Evolutionary conservation across 164 flowering plant species (phyloP), one percentile per base, ranked within the genome.

Genomic region (Vitis rupestris): DNA sequence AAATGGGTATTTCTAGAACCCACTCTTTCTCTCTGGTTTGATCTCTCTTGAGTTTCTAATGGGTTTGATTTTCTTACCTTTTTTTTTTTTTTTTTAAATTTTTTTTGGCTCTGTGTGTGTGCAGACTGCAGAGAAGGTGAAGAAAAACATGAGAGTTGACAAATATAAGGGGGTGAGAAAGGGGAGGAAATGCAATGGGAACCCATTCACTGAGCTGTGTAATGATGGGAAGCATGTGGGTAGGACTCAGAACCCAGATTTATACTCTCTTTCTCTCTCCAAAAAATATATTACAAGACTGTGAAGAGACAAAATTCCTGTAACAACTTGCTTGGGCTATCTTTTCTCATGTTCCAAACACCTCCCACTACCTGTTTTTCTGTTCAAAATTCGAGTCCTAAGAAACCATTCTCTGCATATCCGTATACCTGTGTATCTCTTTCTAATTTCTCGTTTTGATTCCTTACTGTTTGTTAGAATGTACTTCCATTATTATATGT

Each of bases 171-270:
- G 9, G 37, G 62, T 50, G n/a, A 64, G 57, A 57, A 56, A 55
- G 61, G 68, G 70, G 27, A 71, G 74, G 64, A 74, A 75, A 49
- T 76, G 77, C 75, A 12, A 77, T 81, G 86, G 80, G 56, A 81
- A 74, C 87, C 84, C 81, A 84, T 79, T 78, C 82, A 80, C 70
- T 77, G 79, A 81, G 79, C 77, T 78, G 83, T 78, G 83, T 76
- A 72, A 52, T 79, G 70, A 80, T 81, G 87, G 83, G 83, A 6
- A 11, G 75, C 87, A 84, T 70, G 84, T 84, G 84, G 65, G 66
- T 44, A 69, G 68, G 69, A 55, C 71, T 73, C 74, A 77, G 70
- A 63, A 70, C 65, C 60, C 63, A 44, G 61, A 59, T 64, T 1
- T 16, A 49, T 47, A 37, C 31, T 68, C 55, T 74, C 77, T 70